Evolutionary conservation across 2,329 filamentous ascomycete genomes (phyloP), one percentile per base, ranked within the genome.

Genomic region (Colletotrichum lentis): DNA sequence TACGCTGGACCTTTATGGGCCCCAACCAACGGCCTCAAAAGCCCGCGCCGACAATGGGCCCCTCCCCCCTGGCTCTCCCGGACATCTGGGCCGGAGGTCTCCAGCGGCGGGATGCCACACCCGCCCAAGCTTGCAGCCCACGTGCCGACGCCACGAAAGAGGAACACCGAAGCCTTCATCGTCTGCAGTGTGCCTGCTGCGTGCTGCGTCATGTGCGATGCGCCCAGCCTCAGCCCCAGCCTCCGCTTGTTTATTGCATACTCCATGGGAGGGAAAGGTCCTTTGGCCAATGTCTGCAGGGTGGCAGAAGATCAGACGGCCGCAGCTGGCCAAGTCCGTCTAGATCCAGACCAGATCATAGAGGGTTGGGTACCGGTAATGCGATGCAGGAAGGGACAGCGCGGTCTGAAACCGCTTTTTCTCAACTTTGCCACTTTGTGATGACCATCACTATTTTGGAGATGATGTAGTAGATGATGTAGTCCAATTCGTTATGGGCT

Each of bases 31-130:
- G n/a, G n/a, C n/a, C n/a, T n/a, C n/a, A n/a, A 22, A 24, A 14
- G n/a, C 49, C 8, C 24, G 31, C 35, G 39, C 52, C 35, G 35
- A 39, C n/a, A 54, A 5, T 39, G 49, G 27, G 27, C 0, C 31
- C 31, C 24, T 24, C n/a, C n/a, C n/a, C n/a, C n/a, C n/a, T 35
- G 31, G 31, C 31, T 54, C 31, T 54, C n/a, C 52, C 52, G 52
- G 52, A 54, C 52, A 54, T 54, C 52, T 54, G 52, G n/a, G 52
- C 52, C 52, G 52, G 52, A 54, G 52, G 22, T 54, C 52, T 54
- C 52, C 52, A 54, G 52, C 18, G 27, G n/a, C 52, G 31, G 11
- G 18, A 2, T 10, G 5, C 27, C 18, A 31, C 18, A 18, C 2
- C 1, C 31, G 10, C 31, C 31, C 31, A 10, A 35, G 31, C 31